Conservation (phyloP, 345 rosid genomes). For the Citrus hindsii region DNA sequence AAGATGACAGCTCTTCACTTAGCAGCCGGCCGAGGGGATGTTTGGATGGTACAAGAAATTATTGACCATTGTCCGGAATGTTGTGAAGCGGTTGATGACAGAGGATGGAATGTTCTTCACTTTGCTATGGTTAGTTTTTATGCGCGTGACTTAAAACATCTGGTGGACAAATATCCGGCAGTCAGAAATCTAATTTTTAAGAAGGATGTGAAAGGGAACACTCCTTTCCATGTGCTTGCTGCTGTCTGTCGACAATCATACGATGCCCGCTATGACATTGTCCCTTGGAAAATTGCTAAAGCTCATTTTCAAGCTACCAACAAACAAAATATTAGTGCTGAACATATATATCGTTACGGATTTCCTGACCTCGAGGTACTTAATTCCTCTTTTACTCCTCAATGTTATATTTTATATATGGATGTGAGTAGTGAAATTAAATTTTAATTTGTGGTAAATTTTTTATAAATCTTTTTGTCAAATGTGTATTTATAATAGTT, state of each 20-base stretch:
- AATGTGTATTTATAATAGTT: too few species aligned
- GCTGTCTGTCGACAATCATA: neutral
- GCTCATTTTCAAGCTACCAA: neutral
- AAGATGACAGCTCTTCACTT: neutral
- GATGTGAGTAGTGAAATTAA: too few species aligned
- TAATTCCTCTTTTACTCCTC: neutral
- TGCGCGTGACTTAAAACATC: accelerated
- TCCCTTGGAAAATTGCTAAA: neutral
- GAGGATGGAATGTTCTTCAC: slow-evolving; percentile 7
- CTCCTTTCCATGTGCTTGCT: neutral
- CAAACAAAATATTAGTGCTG: neutral
- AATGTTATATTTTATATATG: neutral
- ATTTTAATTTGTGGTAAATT: too few species aligned
- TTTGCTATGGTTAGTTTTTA: neutral
- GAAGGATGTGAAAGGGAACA: neutral
- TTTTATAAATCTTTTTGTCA: too few species aligned
- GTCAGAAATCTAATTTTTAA: neutral
- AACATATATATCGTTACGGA: neutral
- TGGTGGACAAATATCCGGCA: accelerated
- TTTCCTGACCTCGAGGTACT: neutral
- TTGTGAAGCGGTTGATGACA: neutral
- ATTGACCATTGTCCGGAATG: neutral
- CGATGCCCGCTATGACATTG: too few species aligned
- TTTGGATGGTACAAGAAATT: accelerated
- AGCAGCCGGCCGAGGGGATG: neutral